A percentile compares a stretch with the other conserved stretches of the same genome.
phyloP scores from a whole-genome alignment of 257 asterid species.

The Solanum pinnatisectum region DNA sequence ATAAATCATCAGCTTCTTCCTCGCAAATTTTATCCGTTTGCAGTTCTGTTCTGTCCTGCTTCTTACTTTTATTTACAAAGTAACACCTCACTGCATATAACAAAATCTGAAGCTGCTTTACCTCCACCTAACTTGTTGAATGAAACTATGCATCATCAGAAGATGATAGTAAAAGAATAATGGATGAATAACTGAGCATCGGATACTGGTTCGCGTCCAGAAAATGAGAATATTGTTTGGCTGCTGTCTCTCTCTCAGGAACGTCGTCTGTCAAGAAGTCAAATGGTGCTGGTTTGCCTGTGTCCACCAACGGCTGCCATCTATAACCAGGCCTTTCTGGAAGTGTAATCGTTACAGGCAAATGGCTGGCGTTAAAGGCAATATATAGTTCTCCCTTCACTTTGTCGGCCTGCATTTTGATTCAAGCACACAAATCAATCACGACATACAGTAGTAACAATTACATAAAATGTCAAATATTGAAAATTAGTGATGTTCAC shows the following conservation, averaged over 20 bases:
- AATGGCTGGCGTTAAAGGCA: constrained; percentile 79
- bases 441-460: background rate
- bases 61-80: background rate
- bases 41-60: background rate
- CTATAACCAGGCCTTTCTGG: constrained; percentile 73
- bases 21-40: background rate
- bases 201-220: constrained; percentile 79
- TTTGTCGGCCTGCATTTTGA: constrained; percentile 45
- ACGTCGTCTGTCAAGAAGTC: constrained; percentile 60
- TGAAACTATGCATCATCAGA: constrained; percentile 2
- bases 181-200: constrained; percentile 83
- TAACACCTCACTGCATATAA: background rate
- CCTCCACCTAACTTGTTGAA: background rate
- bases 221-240: constrained; percentile 66
- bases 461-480: background rate
- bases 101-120: background rate
- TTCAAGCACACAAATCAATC: background rate
- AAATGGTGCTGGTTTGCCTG: constrained; percentile 72
- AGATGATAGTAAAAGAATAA: constrained; percentile 52
- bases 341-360: constrained; percentile 47
- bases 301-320: constrained; percentile 90
- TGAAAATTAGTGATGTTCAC: background rate
- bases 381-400: constrained; percentile 74
- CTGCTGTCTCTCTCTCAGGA: constrained; percentile 33
- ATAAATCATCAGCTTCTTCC: background rate